Conservation (phyloP, 2,329 filamentous ascomycete genomes). For the Sarocladium strictum region DNA sequence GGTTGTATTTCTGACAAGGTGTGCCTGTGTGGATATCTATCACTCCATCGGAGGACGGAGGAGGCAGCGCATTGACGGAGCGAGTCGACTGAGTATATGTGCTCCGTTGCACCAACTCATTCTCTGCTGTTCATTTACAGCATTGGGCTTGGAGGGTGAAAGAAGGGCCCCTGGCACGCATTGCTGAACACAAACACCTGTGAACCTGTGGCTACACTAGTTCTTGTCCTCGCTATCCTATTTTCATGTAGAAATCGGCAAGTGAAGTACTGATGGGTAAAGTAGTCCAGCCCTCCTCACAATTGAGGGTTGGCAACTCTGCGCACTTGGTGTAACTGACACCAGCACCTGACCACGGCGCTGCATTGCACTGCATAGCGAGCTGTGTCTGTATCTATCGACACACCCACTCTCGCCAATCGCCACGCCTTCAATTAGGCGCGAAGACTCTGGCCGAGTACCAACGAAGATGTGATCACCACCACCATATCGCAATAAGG, state of each 20-base stretch:
- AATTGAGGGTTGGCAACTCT: not conserved
- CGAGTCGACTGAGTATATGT: too few relatives aligned
- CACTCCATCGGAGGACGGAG: not conserved
- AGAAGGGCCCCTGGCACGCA: not conserved
- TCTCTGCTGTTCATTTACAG: too few relatives aligned
- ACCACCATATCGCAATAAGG: not conserved
- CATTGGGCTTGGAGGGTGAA: too few relatives aligned
- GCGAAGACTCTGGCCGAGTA: not conserved
- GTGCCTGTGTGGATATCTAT: not conserved
- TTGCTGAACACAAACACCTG: not conserved
- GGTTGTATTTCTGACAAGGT: too few relatives aligned
- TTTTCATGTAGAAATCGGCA: too few relatives aligned
- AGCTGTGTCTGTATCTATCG: not conserved
- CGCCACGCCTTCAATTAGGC: not conserved
- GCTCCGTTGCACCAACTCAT: too few relatives aligned
- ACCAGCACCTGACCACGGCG: not conserved
- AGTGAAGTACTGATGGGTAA: too few relatives aligned
- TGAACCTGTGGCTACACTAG: too few relatives aligned
- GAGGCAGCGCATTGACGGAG: too few relatives aligned
- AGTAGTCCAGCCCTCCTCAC: not conserved
- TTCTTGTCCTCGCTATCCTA: too few relatives aligned
- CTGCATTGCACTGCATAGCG: too few relatives aligned
- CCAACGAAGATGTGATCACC: not conserved
- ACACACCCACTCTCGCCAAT: not conserved
- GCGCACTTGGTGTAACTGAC: not conserved